Percentiles rank a stretch among this genome's conserved stretches.
Evolutionary conservation across 1,139 yeast genomes (phyloP).

Genomic region (Magnusiomyces magnusii): DNA sequence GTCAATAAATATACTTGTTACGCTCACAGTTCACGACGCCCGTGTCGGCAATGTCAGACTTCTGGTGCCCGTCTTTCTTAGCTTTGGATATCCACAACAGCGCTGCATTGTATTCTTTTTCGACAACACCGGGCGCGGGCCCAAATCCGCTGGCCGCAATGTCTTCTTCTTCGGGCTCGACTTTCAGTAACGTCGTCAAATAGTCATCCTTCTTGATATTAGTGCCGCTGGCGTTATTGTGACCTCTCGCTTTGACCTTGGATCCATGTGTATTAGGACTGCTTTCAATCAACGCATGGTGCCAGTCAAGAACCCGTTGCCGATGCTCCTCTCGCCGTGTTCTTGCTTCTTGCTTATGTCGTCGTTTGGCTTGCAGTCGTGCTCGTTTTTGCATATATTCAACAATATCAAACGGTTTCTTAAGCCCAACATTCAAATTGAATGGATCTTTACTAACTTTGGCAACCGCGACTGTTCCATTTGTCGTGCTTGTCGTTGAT

Average conservation of each 20-base stretch:
- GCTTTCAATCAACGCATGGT: not conserved
- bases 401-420: not conserved
- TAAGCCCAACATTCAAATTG: not conserved
- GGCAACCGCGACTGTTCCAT: not conserved
- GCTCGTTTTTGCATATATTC: not conserved
- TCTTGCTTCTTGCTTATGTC: not conserved
- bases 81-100: constrained; percentile 4
- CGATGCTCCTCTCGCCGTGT: not conserved
- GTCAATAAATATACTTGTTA: constrained; percentile 5
- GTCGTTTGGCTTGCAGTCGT: not conserved
- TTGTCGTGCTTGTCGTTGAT: not conserved
- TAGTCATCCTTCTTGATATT: not conserved
- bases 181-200: not conserved
- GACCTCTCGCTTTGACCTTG: not conserved
- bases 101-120: constrained; percentile 5
- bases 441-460: not conserved
- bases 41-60: constrained; percentile 16
- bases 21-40: constrained; percentile 17
- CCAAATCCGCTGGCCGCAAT: not conserved
- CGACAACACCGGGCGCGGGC: constrained; percentile 3
- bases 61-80: constrained; percentile 8
- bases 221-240: not conserved
- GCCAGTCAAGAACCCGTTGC: not conserved
- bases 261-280: not conserved
- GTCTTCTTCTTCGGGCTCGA: not conserved